Percentiles rank a stretch among this genome's conserved stretches.
These are phyloP conservation scores for Ascobolus immersus DNA, from an alignment of 495 filamentous ascomycete genomes.

Conservation along the genomic window DNA sequence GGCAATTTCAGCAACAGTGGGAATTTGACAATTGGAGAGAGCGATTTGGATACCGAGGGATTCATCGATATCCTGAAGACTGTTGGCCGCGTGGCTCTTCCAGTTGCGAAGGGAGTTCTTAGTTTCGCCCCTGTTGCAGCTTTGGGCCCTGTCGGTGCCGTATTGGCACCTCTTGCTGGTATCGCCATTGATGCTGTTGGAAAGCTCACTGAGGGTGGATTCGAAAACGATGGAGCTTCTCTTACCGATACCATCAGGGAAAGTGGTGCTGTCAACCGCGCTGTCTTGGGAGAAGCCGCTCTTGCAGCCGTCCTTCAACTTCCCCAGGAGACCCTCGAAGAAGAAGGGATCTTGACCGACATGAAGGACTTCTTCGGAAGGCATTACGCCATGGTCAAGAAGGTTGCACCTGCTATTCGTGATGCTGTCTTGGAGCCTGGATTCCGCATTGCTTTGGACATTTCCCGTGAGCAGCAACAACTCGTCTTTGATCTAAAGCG, in stretches of 20 bases:
- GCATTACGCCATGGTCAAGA: constrained; percentile 7
- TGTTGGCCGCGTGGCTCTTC: constrained; percentile 3
- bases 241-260: constrained; percentile 4
- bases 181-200: constrained; percentile 11
- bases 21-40: no score
- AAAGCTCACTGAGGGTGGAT: constrained; percentile 4
- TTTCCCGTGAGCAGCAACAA: no score
- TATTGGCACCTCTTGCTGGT: constrained; percentile 12
- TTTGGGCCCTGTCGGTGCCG: constrained; percentile 13
- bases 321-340: constrained; percentile 10
- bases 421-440: no score
- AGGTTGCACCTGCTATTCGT: constrained; percentile 9
- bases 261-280: constrained; percentile 13
- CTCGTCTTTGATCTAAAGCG: no score
- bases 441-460: no score
- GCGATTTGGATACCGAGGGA: constrained; percentile 7
- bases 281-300: constrained; percentile 19
- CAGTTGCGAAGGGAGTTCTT: constrained; percentile 2
- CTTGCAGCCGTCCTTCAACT: constrained; percentile 17
- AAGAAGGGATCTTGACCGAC: constrained; percentile 4
- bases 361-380: constrained; percentile 15
- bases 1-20: no score
- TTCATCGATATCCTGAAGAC: constrained; percentile 14
- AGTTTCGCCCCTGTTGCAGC: constrained; percentile 4
- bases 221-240: not conserved